Evolutionary conservation across 805 yeast species (phyloP).

Genomic region (Teunomyces stri): DNA sequence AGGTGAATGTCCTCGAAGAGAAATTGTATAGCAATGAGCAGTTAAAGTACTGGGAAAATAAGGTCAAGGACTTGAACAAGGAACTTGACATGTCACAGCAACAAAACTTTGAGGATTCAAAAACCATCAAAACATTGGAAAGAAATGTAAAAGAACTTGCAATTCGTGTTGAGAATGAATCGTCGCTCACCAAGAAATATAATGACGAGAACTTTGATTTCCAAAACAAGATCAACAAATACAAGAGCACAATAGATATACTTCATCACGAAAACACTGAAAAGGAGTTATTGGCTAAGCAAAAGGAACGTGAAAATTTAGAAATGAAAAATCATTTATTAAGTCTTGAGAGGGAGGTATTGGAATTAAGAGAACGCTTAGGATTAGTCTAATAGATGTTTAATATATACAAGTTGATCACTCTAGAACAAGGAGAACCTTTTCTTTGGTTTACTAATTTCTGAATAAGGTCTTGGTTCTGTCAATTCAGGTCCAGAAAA

Average conservation of each 20-base stretch:
- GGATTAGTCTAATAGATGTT: constrained; percentile 11
- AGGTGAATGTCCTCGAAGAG: constrained; percentile 46
- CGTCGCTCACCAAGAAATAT: constrained; percentile 48
- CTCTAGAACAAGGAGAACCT: constrained; percentile 19
- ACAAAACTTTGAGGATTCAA: constrained; percentile 50
- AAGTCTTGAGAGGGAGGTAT: constrained; percentile 54
- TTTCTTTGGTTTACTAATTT: constrained; percentile 10
- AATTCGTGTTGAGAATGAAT: constrained; percentile 50
- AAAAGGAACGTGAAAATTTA: constrained; percentile 55
- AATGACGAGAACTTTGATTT: constrained; percentile 58
- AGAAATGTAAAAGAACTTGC: constrained; percentile 54
- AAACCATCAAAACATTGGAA: constrained; percentile 48
- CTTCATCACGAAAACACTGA: constrained; percentile 38
- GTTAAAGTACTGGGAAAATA: constrained; percentile 58
- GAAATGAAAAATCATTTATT: constrained; percentile 53
- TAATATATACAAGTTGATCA: constrained; percentile 7
- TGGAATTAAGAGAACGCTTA: constrained; percentile 50
- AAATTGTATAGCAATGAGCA: constrained; percentile 51
- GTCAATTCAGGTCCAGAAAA: constrained; percentile 18
- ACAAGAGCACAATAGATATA: constrained; percentile 37
- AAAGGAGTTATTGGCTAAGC: constrained; percentile 42
- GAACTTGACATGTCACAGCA: constrained; percentile 48
- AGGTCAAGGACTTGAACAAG: constrained; percentile 51
- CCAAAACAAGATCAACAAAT: constrained; percentile 48
- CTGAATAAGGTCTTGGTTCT: constrained; percentile 13